phyloP scores from a whole-genome alignment of 1,284 basidiomycete genomes.

The Mycena citricolor region DNA sequence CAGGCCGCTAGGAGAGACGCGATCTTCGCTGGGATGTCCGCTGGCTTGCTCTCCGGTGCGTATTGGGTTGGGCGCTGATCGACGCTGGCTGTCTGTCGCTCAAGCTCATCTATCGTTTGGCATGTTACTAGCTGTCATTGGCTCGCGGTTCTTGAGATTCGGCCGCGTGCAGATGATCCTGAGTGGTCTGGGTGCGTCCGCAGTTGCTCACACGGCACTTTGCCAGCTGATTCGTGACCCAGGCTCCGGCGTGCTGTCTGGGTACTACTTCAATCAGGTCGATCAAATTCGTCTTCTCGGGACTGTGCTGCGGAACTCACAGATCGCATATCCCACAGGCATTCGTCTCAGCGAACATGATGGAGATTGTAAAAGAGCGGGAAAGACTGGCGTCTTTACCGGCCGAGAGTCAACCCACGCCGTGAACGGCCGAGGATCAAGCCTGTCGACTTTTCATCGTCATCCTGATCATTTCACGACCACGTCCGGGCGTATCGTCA shows the following conservation, averaged over 20 bases:
- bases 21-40: slow-evolving; percentile 19
- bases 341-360: slow-evolving; percentile 16
- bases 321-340: too few relatives aligned
- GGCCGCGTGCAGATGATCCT: slow-evolving; percentile 16
- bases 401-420: too few relatives aligned
- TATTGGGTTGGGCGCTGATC: too few relatives aligned
- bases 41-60: slow-evolving; percentile 16
- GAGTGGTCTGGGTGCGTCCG: slow-evolving; percentile 10
- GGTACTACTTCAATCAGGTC: slow-evolving; percentile 21
- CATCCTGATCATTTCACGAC: too few relatives aligned
- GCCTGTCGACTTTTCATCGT: too few relatives aligned
- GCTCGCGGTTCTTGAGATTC: slow-evolving; percentile 19
- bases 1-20: slow-evolving; percentile 15
- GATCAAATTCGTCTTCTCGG: not conserved
- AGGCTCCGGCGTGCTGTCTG: slow-evolving; percentile 15
- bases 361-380: slow-evolving; percentile 13
- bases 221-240: not conserved
- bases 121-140: slow-evolving; percentile 13
- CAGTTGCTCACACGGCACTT: not conserved
- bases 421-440: too few relatives aligned
- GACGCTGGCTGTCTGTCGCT: not conserved
- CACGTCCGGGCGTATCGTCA: too few relatives aligned
- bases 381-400: slow-evolving; percentile 2
- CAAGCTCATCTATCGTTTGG: not conserved
- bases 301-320: not conserved